A percentile compares a stretch with the other conserved stretches of the same genome.
Evolutionary conservation across 495 filamentous ascomycete genomes (phyloP).

Genomic region (Aspergillus leporis): DNA sequence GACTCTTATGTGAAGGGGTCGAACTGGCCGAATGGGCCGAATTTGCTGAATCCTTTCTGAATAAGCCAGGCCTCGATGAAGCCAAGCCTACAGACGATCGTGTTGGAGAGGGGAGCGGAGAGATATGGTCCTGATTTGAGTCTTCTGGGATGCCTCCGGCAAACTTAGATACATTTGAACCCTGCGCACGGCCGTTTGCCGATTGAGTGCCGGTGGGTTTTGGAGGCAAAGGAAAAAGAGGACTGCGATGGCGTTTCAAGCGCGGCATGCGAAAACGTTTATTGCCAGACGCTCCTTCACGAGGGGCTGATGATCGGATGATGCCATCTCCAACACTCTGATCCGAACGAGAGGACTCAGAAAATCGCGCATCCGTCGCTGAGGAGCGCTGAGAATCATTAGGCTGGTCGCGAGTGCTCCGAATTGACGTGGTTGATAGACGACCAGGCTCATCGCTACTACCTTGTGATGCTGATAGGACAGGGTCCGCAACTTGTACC

Average conservation of each 20-base stretch:
- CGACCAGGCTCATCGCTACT: constrained; percentile 71
- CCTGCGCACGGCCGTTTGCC: constrained; percentile 24
- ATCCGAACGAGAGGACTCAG: constrained; percentile 91
- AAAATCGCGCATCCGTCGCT: constrained; percentile 69
- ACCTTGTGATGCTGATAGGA: constrained; percentile 47
- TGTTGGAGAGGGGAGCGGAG: constrained; percentile 58
- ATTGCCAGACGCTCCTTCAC: constrained; percentile 51
- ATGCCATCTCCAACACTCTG: constrained; percentile 75
- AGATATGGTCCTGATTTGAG: constrained; percentile 41
- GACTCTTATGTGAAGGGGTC: constrained; percentile 58
- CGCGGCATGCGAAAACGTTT: constrained; percentile 79
- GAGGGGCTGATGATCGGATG: constrained; percentile 34
- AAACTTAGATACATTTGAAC: constrained; percentile 28
- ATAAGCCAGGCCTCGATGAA: constrained; percentile 42
- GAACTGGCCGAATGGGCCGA: constrained; percentile 73
- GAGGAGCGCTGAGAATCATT: constrained; percentile 70
- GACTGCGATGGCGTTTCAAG: constrained; percentile 75
- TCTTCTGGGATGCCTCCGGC: constrained; percentile 27
- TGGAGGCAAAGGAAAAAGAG: constrained; percentile 85
- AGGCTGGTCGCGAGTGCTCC: constrained; percentile 57
- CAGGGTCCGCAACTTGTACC: constrained; percentile 40
- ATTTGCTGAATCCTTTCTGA: constrained; percentile 61
- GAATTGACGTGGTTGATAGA: constrained; percentile 50
- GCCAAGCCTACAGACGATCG: constrained; percentile 50
- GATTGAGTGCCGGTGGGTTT: constrained; percentile 45